Base-by-base conservation (phyloP, 192 early-diverging fungal genomes). In the Spinellus fusiger region DNA sequence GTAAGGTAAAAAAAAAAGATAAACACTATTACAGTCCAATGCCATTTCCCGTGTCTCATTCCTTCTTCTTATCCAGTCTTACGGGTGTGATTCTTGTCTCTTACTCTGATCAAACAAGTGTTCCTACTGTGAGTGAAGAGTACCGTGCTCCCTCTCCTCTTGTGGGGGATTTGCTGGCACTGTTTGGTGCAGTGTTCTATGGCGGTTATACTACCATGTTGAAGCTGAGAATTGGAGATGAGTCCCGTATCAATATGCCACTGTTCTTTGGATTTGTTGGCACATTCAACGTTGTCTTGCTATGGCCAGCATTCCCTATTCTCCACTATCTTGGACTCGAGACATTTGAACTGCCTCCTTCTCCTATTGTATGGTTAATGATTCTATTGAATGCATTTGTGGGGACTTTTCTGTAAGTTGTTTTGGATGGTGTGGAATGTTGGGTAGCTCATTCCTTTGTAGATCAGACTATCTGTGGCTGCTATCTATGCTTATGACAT, bases 221-320 rank as follows among this genome's bases (percentile, higher is more conserved):
- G 23, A 91, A 93, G 46, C 68, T 80, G 20, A 76, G 71, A 28
- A 84, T 91, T 53, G 79, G 81, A 56, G 76, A 88, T 62, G 87
- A 89, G 65, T 77, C 71, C 47, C 73, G 84, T 27, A 70, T 92
- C 27, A 73, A 89, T 57, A 84, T 86, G 78, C 77, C 86, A 29
- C 61, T 88, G 44, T 93, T 93, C 56, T 87, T 93, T 72, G 89
- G 89, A 18, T 84, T 85, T 18, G 86, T 93, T 12, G 89, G 91
- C 1, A 55, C 85, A n/a, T 86, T 86, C 44, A 93, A 91, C 66
- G 65, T 82, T 1, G 49, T 87, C 23, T 52, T 88, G 37, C 64
- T 91, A 20, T 88, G 86, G 88, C 89, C 88, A 5, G 65, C 76
- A 23, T 82, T 91, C 64, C 60, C 74, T 1, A 18, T 89, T 9